phyloP scores from a whole-genome alignment of 176 grass and related monocot species.

The Oryza glaberrima region DNA sequence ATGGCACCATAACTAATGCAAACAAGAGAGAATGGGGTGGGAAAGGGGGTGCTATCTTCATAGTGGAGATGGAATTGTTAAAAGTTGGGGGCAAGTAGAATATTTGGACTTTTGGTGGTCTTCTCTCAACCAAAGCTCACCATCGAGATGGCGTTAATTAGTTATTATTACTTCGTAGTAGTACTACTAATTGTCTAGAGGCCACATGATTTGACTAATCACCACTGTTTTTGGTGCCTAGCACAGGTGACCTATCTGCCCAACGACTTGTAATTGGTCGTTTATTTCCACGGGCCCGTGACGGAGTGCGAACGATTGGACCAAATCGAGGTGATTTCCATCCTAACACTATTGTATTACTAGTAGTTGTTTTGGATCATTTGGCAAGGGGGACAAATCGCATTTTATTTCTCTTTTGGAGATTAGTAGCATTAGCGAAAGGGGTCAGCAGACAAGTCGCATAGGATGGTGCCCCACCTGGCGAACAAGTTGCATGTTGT shows the following conservation, averaged over 20 bases:
- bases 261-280: background rate
- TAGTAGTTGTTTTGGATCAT: slow-evolving; percentile 15
- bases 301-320: slow-evolving; percentile 18
- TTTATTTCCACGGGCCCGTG: slow-evolving; percentile 18
- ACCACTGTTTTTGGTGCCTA: slow-evolving; percentile 26
- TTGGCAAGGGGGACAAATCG: slow-evolving; percentile 20
- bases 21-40: background rate
- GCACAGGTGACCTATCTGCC: background rate
- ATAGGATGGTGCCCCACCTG: background rate
- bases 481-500: slow-evolving; percentile 18
- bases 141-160: background rate
- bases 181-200: slow-evolving; percentile 9
- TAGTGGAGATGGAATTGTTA: slow-evolving; percentile 35
- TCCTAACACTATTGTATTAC: background rate
- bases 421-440: background rate
- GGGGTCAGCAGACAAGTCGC: background rate
- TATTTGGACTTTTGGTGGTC: slow-evolving; percentile 20
- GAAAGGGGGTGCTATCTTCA: background rate
- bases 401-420: background rate
- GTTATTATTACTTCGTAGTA: background rate
- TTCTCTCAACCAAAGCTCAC: slow-evolving; percentile 12
- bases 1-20: background rate
- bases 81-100: slow-evolving; percentile 16
- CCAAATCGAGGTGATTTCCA: slow-evolving; percentile 2
- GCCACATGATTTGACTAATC: slow-evolving; percentile 52